These are phyloP conservation scores for Suillus luteus DNA, from an alignment of 768 basidiomycete genomes.

Conservation along the genomic window DNA sequence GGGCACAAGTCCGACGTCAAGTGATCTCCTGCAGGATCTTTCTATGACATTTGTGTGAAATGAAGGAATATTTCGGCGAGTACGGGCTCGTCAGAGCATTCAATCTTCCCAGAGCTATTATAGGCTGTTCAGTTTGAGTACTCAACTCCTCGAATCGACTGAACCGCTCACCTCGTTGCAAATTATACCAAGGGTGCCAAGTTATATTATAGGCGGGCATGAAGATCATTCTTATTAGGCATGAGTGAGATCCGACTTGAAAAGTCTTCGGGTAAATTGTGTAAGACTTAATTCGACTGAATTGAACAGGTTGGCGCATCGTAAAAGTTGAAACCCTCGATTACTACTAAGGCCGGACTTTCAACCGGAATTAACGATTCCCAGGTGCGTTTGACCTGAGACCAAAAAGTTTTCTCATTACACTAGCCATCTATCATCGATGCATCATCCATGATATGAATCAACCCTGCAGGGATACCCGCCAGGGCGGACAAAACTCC, in stretches of 20 bases:
- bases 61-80: not conserved
- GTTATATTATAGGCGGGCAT: not conserved
- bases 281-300: not conserved
- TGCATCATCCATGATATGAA: too few species aligned
- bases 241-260: not conserved
- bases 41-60: constrained; percentile 2
- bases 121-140: not conserved
- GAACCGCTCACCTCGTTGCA: not conserved
- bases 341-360: not conserved
- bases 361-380: not conserved
- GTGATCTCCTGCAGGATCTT: not conserved
- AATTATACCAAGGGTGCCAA: not conserved
- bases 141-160: not conserved
- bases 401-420: not conserved
- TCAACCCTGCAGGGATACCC: constrained; percentile 4
- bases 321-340: not conserved
- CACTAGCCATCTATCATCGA: not conserved
- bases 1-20: not conserved
- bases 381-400: not conserved
- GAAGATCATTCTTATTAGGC: not conserved
- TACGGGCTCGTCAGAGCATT: not conserved
- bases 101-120: not conserved
- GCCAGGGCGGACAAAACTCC: not conserved
- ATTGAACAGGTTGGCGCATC: not conserved
- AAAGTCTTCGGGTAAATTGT: not conserved